These are phyloP conservation scores for Chaetomidium leptoderma DNA, from an alignment of 495 filamentous ascomycete species.

Conservation along the genomic window DNA sequence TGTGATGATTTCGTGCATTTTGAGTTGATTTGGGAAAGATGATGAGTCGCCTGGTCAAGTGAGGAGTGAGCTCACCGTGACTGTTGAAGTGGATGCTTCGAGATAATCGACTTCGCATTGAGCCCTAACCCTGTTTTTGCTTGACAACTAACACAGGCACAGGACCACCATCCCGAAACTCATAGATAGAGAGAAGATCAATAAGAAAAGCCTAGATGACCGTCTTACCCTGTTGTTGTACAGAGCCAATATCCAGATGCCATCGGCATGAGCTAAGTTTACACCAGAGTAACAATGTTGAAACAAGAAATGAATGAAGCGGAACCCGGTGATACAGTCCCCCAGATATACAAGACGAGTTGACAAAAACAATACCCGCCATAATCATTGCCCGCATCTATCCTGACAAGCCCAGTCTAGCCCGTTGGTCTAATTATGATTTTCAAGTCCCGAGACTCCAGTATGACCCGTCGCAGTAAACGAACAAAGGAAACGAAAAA, in stretches of 20 bases:
- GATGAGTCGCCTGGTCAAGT: conserved; percentile 5
- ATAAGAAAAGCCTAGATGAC: background rate
- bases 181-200: no score
- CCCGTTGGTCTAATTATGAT: conserved; percentile 19
- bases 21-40: background rate
- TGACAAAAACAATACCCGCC: conserved; percentile 6
- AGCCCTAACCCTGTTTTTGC: conserved; percentile 16
- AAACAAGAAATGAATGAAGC: no score
- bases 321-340: background rate
- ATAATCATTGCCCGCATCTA: conserved; percentile 16
- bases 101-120: background rate
- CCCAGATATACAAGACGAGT: background rate
- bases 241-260: background rate
- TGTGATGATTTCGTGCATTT: conserved; percentile 95
- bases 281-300: background rate
- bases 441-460: conserved; percentile 20
- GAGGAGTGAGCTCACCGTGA: conserved; percentile 11
- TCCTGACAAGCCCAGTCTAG: conserved; percentile 21
- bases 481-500: conserved; percentile 13
- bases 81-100: conserved; percentile 9
- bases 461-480: conserved; percentile 8
- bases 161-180: no score
- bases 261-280: background rate
- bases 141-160: no score
- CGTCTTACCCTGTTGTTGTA: conserved; percentile 1